Conservation (phyloP, 1,284 basidiomycete genomes). For the Moesziomyces sp. region DNA sequence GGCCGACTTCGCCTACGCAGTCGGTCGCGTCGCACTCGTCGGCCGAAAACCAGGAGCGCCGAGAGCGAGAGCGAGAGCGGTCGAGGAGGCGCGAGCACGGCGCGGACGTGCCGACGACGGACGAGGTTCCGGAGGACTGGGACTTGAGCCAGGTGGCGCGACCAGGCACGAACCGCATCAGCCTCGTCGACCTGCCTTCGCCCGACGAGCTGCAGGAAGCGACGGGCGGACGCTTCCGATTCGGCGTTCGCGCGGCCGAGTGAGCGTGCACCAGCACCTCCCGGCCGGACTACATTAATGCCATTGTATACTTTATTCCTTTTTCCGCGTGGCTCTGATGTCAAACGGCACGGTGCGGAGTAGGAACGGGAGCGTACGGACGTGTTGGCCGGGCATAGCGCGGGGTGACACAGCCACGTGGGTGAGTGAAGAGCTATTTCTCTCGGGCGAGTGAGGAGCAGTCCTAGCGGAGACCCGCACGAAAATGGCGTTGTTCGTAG, state of each 20-base stretch:
- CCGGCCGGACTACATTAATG: not conserved
- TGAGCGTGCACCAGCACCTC: not conserved
- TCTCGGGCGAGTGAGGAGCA: not conserved
- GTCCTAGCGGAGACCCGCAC: not conserved
- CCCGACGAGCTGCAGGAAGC: slow-evolving; percentile 43
- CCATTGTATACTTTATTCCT: not conserved
- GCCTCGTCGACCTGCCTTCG: slow-evolving; percentile 44
- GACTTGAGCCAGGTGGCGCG: slow-evolving; percentile 35
- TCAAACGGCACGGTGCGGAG: too few relatives aligned
- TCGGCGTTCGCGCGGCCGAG: slow-evolving; percentile 13
- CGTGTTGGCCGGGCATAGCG: too few relatives aligned
- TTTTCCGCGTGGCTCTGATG: too few relatives aligned
- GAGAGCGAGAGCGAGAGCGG: not conserved
- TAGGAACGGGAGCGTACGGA: too few relatives aligned
- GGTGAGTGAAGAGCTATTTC: not conserved
- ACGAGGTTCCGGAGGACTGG: slow-evolving; percentile 43
- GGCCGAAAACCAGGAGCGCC: slow-evolving; percentile 2
- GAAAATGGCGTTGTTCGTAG: not conserved
- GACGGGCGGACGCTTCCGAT: slow-evolving; percentile 34
- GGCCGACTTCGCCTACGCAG: slow-evolving; percentile 10
- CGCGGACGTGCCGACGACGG: not conserved
- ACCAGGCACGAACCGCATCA: slow-evolving; percentile 36
- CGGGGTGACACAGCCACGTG: too few relatives aligned
- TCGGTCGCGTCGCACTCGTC: slow-evolving; percentile 13
- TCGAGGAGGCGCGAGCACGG: too few relatives aligned